These are phyloP conservation scores for Butyriboletus appendiculatus DNA, from an alignment of 1,284 basidiomycete species.

Conservation along the genomic window DNA sequence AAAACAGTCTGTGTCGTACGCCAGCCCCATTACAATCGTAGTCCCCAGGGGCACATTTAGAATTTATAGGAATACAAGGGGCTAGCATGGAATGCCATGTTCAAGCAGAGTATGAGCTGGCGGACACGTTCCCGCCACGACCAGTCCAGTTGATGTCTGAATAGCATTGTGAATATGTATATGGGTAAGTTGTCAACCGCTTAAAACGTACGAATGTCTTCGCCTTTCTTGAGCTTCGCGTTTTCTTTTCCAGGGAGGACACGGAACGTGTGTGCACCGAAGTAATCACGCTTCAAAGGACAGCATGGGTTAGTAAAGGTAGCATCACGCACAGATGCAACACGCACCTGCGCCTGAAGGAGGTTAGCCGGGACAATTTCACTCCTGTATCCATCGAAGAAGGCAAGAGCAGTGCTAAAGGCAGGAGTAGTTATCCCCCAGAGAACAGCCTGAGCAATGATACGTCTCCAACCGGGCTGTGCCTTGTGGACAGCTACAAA, in stretches of 20 bases:
- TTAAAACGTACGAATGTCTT: slow-evolving; percentile 81
- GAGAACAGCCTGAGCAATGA: slow-evolving; percentile 94
- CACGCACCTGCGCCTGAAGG: slow-evolving; percentile 83
- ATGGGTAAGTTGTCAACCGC: slow-evolving; percentile 4
- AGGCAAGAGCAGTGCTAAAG: slow-evolving; percentile 95
- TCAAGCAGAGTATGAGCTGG: slow-evolving; percentile 91
- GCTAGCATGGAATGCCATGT: slow-evolving; percentile 1
- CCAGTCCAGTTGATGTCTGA: slow-evolving; percentile 91
- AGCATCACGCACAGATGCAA: not conserved
- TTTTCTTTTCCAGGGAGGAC: slow-evolving; percentile 91
- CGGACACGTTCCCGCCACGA: slow-evolving; percentile 91
- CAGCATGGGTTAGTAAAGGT: slow-evolving; percentile 35
- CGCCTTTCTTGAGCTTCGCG: slow-evolving; percentile 72
- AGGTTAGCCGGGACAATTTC: slow-evolving; percentile 94
- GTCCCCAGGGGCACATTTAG: slow-evolving; percentile 1
- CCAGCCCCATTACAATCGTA: slow-evolving; percentile 12
- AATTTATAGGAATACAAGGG: slow-evolving; percentile 19
- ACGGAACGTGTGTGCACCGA: slow-evolving; percentile 94
- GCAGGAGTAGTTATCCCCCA: slow-evolving; percentile 98
- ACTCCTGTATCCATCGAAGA: slow-evolving; percentile 97
- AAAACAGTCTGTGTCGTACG: slow-evolving; percentile 20
- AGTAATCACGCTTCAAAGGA: slow-evolving; percentile 75
- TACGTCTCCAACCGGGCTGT: slow-evolving; percentile 97
- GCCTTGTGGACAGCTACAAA: slow-evolving; percentile 83
- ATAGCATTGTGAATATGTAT: slow-evolving; percentile 7